Evolutionary conservation across 495 filamentous ascomycete species (phyloP), one percentile per base, ranked within the genome.

Genomic region (Daldinia bambusicola): DNA sequence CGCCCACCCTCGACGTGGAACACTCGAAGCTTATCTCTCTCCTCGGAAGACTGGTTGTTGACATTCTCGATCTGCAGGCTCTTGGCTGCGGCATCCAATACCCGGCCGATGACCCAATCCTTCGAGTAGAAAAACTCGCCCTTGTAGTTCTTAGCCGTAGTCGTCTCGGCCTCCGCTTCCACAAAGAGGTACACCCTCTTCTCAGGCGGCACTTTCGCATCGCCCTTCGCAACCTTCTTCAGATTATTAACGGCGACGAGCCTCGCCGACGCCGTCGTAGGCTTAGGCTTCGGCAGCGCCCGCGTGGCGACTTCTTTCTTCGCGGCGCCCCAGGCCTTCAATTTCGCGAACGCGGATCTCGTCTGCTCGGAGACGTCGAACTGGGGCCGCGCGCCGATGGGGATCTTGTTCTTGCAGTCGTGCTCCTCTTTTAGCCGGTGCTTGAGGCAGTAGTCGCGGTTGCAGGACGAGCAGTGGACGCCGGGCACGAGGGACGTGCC

Each of bases 1-100:
- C 92, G 81, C 0, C 96, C 96, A 0, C 89, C 90, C 76, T 98
- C 95, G 0, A 98, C 91, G 79, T 98, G 95, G 63, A 95, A 99
- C 1, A 99, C 87, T 40, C 95, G 78, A 69, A 99, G 74, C 75
- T 88, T 88, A 34, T 92, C 90, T 79, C 91, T 89, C 82, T 97
- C 93, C 14, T 90, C 85, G 31, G 85, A 88, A 18, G 84, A 90
- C 62, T 92, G 85, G 76, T 97, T 98, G 75, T 98, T 98, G 66
- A 96, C 71, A 78, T 98, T 98, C 80, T 92, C 84, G 40, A 97
- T 89, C 76, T 91, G 89, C 63, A 98, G 77, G 67, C 86, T 88
- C 81, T 86, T 88, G 13, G 96, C 95, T 52, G 93, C 96, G 37
- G 92, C 90, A 77, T 99, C 95, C 61, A 99, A 82, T 63, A 98